Evolutionary conservation across 129 eudicot species (phyloP), one percentile per base, ranked within the genome.

Genomic region (Heracleum sosnowskyi): DNA sequence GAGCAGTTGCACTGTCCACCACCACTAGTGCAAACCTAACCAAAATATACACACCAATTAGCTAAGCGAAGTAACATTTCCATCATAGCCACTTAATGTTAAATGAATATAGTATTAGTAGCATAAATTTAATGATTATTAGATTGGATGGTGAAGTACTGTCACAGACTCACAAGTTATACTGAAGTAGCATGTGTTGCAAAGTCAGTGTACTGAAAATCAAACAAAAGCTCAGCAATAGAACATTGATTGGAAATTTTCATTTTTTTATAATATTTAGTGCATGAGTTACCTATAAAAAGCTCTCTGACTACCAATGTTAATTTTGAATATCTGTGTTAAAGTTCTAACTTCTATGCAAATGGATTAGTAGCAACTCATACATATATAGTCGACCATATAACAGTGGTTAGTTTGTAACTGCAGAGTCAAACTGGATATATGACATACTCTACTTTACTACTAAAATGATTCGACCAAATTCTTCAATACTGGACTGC

Each of bases 1-100:
- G 97, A 10, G 98, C 97, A 73, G 98, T 94, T 45, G 98, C 97
- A 84, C 97, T 94, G 79, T 94, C 98, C 84, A 91, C 96, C 82
- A 91, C 88, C 98, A 94, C 86, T 69, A 94, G 97, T 24, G 97
- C 98, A 82, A 90, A 94, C 86, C 98, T 91, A 44, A 28, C 17
- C 45, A 74, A 24, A 60, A 4, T 63, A 15, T 26, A 45, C 9
- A 41, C 29, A 83, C 40, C 64, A 22, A 36, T 49, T 47, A 36
- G 76, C 37, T 63, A 29, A 12, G 37, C 29, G 1, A 55, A 24
- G 5, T 69, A 69, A 12, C 44, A 44, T 37, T 10, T 42, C 28
- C 35, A 13, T 5, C 35, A 11, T 18, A 26, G n/a, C 77, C 34
- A 34, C 57, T 24, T 31, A 31, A 69, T 69, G 26, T 35, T 63